Conservation (phyloP, 2,329 filamentous ascomycete genomes). For the Exophiala alcalophila region DNA sequence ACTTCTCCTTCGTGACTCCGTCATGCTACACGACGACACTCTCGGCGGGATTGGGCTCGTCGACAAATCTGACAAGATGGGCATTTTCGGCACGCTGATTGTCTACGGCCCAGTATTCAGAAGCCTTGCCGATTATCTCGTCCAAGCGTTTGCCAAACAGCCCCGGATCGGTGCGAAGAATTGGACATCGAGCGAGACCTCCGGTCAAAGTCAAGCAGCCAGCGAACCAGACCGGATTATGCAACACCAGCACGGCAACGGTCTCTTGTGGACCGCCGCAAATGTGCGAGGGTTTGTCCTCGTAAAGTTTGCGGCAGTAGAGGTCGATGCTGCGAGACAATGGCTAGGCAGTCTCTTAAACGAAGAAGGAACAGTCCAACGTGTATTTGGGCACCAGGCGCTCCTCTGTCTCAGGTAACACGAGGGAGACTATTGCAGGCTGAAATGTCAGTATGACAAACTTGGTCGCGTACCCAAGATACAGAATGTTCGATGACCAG, state of each 20-base stretch:
- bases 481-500: too few species aligned
- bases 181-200: conserved; percentile 51
- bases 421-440: too few species aligned
- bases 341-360: conserved; percentile 77
- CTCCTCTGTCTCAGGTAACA: conserved; percentile 68
- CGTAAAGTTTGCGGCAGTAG: conserved; percentile 82
- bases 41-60: conserved; percentile 33
- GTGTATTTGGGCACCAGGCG: conserved; percentile 75
- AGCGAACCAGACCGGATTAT: conserved; percentile 30
- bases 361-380: conserved; percentile 68
- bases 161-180: conserved; percentile 80
- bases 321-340: conserved; percentile 73
- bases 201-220: conserved; percentile 27
- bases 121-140: conserved; percentile 67
- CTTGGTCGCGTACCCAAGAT: too few species aligned
- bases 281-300: conserved; percentile 77
- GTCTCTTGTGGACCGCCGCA: conserved; percentile 78
- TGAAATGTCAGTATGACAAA: too few species aligned
- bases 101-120: conserved; percentile 70
- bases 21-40: conserved; percentile 65
- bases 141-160: conserved; percentile 71
- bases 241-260: conserved; percentile 56
- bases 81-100: conserved; percentile 80
- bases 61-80: conserved; percentile 45
- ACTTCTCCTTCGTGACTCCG: conserved; percentile 78